Conservation (phyloP, 2,329 filamentous ascomycete genomes). For the Hypomyces rosellus region DNA sequence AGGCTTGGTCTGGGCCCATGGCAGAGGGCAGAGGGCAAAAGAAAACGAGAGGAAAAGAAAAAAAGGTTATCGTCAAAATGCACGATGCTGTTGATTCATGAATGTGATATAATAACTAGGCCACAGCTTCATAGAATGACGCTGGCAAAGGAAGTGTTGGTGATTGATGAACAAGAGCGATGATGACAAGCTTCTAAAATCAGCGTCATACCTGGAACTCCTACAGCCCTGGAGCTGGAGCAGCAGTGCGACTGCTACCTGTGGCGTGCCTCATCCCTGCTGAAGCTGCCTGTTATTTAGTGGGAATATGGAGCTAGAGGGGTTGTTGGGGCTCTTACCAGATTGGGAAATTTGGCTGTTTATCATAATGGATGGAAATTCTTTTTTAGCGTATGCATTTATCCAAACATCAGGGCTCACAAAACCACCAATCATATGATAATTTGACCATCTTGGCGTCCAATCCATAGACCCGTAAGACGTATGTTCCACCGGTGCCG, state of each 20-base stretch:
- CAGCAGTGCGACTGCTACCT: slow-evolving; percentile 6
- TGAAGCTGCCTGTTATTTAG: too few species aligned
- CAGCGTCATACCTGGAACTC: background rate
- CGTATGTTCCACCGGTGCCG: too few species aligned
- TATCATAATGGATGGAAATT: too few species aligned
- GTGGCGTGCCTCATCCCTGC: slow-evolving; percentile 4
- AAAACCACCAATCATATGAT: too few species aligned
- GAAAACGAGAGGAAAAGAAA: background rate
- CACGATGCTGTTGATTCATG: background rate
- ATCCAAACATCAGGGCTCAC: too few species aligned
- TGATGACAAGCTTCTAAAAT: background rate
- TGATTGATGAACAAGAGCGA: background rate
- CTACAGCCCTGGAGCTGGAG: background rate
- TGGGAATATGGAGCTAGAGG: too few species aligned
- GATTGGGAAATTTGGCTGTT: too few species aligned
- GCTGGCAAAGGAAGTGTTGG: background rate
- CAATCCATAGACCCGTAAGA: too few species aligned
- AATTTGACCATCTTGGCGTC: too few species aligned
- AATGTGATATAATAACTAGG: background rate
- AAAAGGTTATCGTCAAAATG: background rate
- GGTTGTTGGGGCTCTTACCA: too few species aligned
- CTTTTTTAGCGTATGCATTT: too few species aligned
- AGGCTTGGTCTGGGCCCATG: background rate
- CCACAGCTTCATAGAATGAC: too few species aligned
- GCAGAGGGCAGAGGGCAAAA: background rate